Evolutionary conservation across 768 basidiomycete species (phyloP), one percentile per base, ranked within the genome.

Genomic region (Calocera cornea): DNA sequence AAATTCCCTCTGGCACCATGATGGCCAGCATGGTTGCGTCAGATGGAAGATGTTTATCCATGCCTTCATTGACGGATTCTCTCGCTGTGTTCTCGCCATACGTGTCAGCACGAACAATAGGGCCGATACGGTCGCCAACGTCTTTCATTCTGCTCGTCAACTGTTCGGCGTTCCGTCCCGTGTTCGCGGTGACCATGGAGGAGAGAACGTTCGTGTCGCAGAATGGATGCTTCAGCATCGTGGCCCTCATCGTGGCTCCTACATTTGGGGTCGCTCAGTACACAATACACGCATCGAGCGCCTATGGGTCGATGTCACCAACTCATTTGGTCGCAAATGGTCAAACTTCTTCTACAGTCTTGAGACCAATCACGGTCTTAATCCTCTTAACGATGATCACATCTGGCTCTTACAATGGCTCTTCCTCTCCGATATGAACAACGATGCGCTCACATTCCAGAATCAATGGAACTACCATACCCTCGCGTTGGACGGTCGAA

Each of bases 21-120:
- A 75, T 66, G 74, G 74, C 1, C 74, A 74, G 41, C 74, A 74
- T 68, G 74, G 74, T 71, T 67, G 74, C 2, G 72, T 74, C 17
- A 66, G 71, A 17, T 74, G 65, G 69, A 64, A 66, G 16, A 68
- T 74, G 24, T 71, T 73, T 17, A 70, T 71, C 5, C 74, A 75
- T 50, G 68, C 64, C 10, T 74, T 74, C 50, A 69, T 75, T 27
- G 76, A 67, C 69, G 75, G 75, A 2, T 70, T 70, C 41, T 71
- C 72, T 11, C 68, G 74, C 16, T 33, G 73, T 5, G 68, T 71
- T 29, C 54, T 44, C 17, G 66, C 54, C 2, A 36, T 73, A 16
- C 65, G 65, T 33, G 72, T 66, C 1, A 60, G 65, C 66, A 67
- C 70, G 34, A 73, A 72, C 60, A 72, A 73, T 60, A 38, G 68